phyloP scores from a whole-genome alignment of 176 grass and related monocot genomes.

The Metroxylon sagu region DNA sequence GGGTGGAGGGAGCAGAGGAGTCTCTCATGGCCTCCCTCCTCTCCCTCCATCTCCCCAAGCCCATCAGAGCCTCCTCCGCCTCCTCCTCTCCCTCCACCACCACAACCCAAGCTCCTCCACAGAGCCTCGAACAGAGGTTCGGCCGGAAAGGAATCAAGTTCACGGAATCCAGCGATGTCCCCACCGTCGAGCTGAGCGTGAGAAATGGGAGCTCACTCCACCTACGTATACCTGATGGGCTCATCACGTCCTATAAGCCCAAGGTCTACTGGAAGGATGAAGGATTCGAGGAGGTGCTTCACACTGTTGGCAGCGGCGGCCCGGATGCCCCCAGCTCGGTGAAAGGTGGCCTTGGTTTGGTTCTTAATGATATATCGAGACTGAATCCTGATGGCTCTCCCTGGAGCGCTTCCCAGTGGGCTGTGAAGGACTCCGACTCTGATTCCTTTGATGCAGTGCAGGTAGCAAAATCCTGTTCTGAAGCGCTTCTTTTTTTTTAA shows the following conservation, averaged over 20 bases:
- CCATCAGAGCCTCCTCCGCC: constrained; percentile 27
- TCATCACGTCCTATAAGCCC: constrained; percentile 85
- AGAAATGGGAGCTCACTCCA: constrained; percentile 78
- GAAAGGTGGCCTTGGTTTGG: constrained; percentile 68
- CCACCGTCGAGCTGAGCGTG: constrained; percentile 62
- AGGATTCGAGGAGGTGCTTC: constrained; percentile 69
- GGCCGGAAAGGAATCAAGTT: constrained; percentile 85
- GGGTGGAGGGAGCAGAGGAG: constrained; percentile 14
- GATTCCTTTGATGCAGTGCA: constrained; percentile 87
- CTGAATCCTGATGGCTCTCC: constrained; percentile 19
- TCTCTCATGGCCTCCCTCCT: constrained; percentile 71
- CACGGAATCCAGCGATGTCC: constrained; percentile 31
- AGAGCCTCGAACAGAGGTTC: constrained; percentile 63
- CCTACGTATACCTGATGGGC: constrained; percentile 55
- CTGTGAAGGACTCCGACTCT: constrained; percentile 61
- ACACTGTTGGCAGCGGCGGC: constrained; percentile 29
- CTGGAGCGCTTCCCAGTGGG: constrained; percentile 41
- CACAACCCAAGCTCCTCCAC: constrained; percentile 6
- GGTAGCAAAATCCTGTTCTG: constrained; percentile 18
- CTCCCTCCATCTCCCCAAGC: constrained; percentile 60
- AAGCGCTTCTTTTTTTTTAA: no score
- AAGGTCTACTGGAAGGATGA: constrained; percentile 91
- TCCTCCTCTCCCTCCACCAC: constrained; percentile 5
- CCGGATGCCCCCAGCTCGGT: background rate
- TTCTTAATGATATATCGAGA: constrained; percentile 49